Evolutionary conservation across 805 yeast genomes (phyloP), one percentile per base, ranked within the genome.

Genomic region (Kuraishia capsulata): DNA sequence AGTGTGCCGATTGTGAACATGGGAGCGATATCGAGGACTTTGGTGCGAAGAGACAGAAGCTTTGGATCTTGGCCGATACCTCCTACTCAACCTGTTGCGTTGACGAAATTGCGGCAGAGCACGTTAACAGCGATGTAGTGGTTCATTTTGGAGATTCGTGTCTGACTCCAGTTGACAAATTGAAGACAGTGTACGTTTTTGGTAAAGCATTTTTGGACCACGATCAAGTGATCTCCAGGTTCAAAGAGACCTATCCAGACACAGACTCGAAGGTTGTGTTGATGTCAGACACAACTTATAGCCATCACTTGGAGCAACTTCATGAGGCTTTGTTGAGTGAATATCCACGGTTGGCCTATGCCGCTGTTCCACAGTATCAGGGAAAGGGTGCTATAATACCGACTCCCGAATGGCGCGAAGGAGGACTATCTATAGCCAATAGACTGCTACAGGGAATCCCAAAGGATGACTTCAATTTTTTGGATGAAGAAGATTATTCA

Each of bases 131-230:
- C 5, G 96, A 90, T 45, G 60, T 83, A 4, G 86, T 92, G 21
- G 77, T 89, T 2, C 98, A 92, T 59, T 86, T 89, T 58, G 98
- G 98, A 2, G 95, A 87, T 53, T 90, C 97, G 0, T 92, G 98
- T 57, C 59, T 92, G 52, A 88, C 82, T 48, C 82, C 88, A 0
- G 78, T 86, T 4, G 77, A 74, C 33, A 74, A 75, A 33, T 54
- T 86, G n/a, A 78, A 83, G 0, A 85, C 88, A 0, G 76, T 80
- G 0, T 90, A 86, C 52, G 81, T 86, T 0, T 78, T 89, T 56
- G 95, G 96, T 2, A 69, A 64, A 42, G 85, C 89, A 2, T 56
- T 56, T 8, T 44, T 84, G 19, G 73, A 83, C 40, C 11, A 65
- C 2, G 65, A 59, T 0, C 30, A 36, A 0, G 48, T 78, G 0